Evolutionary conservation across 495 filamentous ascomycete species (phyloP).

Genomic region (Talaromyces ruber): DNA sequence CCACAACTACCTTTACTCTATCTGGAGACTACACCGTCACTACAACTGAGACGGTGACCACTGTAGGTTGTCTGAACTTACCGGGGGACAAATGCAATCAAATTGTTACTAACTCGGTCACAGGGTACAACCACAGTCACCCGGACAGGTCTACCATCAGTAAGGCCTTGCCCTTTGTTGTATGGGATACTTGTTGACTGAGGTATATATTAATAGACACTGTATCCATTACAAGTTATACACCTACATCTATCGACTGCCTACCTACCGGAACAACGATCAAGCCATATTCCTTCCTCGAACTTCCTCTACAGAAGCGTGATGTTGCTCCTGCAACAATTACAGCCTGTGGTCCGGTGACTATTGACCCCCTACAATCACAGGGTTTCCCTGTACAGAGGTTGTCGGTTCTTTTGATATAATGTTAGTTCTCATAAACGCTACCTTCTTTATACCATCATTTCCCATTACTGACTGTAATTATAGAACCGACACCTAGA

Average conservation of each 20-base stretch:
- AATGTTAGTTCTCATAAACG: background rate
- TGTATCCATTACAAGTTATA: background rate
- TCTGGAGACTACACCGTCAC: background rate
- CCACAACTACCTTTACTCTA: background rate
- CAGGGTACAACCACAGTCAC: background rate
- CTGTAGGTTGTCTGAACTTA: background rate
- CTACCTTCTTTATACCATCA: background rate
- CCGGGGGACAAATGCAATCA: background rate
- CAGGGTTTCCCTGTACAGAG: background rate
- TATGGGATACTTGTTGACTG: background rate
- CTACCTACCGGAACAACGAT: background rate
- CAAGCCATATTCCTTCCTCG: background rate
- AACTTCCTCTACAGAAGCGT: background rate
- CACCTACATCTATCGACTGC: background rate
- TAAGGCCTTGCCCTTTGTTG: background rate
- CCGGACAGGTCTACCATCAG: background rate
- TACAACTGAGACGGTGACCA: background rate
- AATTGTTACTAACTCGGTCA: background rate
- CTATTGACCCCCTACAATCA: background rate
- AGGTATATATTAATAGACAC: background rate
- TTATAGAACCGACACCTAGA: background rate
- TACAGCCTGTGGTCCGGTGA: background rate
- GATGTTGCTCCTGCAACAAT: background rate
- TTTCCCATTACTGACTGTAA: no score
- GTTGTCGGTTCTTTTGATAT: background rate